Base-by-base conservation (phyloP, 257 asterid species). In the Haberlea rhodopensis region DNA sequence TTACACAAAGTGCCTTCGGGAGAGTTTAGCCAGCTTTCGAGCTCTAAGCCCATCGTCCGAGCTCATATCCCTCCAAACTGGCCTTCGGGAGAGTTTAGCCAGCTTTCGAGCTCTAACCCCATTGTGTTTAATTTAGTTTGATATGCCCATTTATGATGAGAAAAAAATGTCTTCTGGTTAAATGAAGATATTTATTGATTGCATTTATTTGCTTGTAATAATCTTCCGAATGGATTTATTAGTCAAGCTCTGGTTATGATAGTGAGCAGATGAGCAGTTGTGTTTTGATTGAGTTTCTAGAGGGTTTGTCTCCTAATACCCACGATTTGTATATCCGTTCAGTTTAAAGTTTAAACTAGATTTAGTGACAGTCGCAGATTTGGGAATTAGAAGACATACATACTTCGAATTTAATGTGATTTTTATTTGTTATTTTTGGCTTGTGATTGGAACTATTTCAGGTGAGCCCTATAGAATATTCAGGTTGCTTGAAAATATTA, bases 371-470 rank as follows among this genome's bases (percentile, higher is more conserved):
- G 26, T 24, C 56, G 18, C 3, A 16, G 57, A 53, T 64, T 37
- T 37, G 62, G 56, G 52, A 34, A 29, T 64, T 31, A 51, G 19
- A 53, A 69, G 8, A 74, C 54, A 62, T 52, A 53, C 24, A 18
- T 54, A 61, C 43, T 25, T 32, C 28, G 15, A 45, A 21, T 37
- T 45, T n/a, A n/a, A 57, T 49, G 48, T 28, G 40, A 10, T 10
- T 34, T 34, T 34, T 34, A 10, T 57, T 59, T 29, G 34, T 60
- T 4, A 26, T 20, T 59, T 25, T 37, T 37, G 58, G 63, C 55
- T 2, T 60, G 52, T 56, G 26, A 40, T 23, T 34, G 45, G 45
- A 34, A 34, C 16, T 34, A 34, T 34, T 34, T n/a, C n/a, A 34
- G 45, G 5, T 10, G 45, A 10, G 45, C 45, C 45, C 45, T 34